Evolutionary conservation across 139 green algal species (phyloP), one percentile per base, ranked within the genome.

Genomic region (Micractinium sp.): DNA sequence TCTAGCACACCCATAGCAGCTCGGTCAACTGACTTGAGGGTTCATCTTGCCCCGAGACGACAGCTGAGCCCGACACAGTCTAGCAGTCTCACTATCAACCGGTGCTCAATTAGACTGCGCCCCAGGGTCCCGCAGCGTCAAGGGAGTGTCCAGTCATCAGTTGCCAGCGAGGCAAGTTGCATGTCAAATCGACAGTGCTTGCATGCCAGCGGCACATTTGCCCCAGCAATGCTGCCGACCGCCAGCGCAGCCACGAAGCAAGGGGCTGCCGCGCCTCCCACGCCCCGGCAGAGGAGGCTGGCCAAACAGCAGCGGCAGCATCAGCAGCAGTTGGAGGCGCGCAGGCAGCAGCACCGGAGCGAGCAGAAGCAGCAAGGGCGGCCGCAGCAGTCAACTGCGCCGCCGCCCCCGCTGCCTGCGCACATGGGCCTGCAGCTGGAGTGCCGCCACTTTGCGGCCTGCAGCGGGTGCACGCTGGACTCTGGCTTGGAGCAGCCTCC

Each of bases 361-460:
- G 22, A 35, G 78, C 39, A 9, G 20, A 25, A 74, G 53, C 80
- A 47, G 53, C n/a, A 73, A 5, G 25, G 12, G 29, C 33, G 18
- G 74, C n/a, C 25, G 74, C 33, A 80, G 77, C 77, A 60, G 29
- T 22, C 39, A 12, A 18, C 35, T 38, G 2, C 23, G 63, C 56
- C 29, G 31, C 41, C 20, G 71, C 71, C 27, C 0, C 20, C n/a
- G 31, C 71, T 25, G 84, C 84, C 39, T 31, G 9, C 14, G 38
- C 41, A 25, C n/a, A 2, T 38, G 31, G n/a, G 9, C 5, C 66
- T 86, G n/a, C 80, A 91, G 83, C 90, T 96, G 16, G 61, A 56
- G 2, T 96, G 94, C 81, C n/a, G 41, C 5, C 92, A 96, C 83
- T 96, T 96, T 77, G 76, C 78, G 35, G 0, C 25, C 22, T 96